Evolutionary conservation across 148 eudicot genomes (phyloP), one percentile per base, ranked within the genome.

Genomic region (Spergularia marina): DNA sequence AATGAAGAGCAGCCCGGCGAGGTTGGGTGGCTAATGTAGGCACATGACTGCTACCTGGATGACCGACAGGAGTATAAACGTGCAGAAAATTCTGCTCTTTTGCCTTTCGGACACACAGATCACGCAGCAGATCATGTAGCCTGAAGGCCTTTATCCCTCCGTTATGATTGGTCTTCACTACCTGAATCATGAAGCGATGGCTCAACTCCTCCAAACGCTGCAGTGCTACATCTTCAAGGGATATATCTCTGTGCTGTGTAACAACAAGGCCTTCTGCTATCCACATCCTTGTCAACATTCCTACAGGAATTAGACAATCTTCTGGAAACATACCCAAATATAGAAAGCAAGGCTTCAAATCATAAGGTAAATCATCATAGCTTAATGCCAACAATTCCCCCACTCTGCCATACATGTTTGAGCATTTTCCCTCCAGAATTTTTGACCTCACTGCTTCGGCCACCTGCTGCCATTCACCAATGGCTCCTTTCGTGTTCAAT

Each of bases 81-180:
- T 66, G 53, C 34, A 77, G 78, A 77, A 83, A 83, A 41, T 61
- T 40, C 17, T 76, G 75, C 17, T 83, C 85, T 62, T 53, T 47
- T 4, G 81, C 83, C 40, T 77, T 80, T 47, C 58, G 65, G 23
- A 80, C 53, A 66, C 85, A 79, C 15, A 83, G 71, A 17, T 83
- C 85, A 11, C 69, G 80, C 72, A 83, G 70, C 6, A 83, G 25
- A 58, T 83, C 83, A 17, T 79, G 83, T 44, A 83, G 6, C 5
- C 55, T 66, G 40, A 83, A 20, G 18, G 51, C 53, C 39, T 76
- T 65, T 8, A 83, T 78, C 2, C 36, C 64, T 9, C 83, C 85
- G 18, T 25, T 30, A 16, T 10, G 18, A 15, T 79, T 76, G 40
- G 83, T 83, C 47, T 39, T 15, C 16, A 71, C 77, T 0, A 80